Evolutionary conservation across 441 rosid species (phyloP).

Genomic region (Metrosideros polymorpha): DNA sequence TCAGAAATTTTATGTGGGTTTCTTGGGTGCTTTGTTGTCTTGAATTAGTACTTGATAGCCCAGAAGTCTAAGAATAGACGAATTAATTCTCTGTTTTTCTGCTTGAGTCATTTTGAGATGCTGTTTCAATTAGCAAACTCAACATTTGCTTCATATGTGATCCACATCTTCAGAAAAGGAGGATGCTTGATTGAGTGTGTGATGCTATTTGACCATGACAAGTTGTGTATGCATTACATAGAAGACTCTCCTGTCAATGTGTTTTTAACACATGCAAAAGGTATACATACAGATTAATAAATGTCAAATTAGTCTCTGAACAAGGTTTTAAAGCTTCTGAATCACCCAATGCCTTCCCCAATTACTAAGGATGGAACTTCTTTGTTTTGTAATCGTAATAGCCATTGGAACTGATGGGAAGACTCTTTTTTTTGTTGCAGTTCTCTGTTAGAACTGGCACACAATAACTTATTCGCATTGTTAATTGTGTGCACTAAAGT

Average conservation of each 20-base stretch:
- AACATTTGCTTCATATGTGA: not conserved
- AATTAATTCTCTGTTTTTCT: not conserved
- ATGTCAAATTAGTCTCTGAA: not conserved
- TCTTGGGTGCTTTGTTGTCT: not conserved
- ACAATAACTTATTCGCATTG: not conserved
- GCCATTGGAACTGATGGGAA: not conserved
- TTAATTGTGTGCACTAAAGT: not conserved
- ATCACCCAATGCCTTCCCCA: not conserved
- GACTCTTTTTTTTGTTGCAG: not conserved
- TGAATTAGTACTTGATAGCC: not conserved
- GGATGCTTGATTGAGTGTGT: not conserved
- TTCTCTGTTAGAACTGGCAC: not conserved
- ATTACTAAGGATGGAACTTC: not conserved
- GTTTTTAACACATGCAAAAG: rapidly evolving
- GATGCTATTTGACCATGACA: not conserved
- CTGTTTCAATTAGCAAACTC: not conserved
- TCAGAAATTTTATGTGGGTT: not conserved
- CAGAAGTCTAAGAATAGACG: not conserved
- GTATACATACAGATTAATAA: rapidly evolving
- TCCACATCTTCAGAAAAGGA: not conserved
- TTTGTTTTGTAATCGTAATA: not conserved
- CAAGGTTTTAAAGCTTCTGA: not conserved
- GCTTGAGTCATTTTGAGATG: not conserved
- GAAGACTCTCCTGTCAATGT: not conserved
- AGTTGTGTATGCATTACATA: not conserved